Evolutionary conservation across 2,329 filamentous ascomycete genomes (phyloP).

Genomic region (Monosporascus sp.): DNA sequence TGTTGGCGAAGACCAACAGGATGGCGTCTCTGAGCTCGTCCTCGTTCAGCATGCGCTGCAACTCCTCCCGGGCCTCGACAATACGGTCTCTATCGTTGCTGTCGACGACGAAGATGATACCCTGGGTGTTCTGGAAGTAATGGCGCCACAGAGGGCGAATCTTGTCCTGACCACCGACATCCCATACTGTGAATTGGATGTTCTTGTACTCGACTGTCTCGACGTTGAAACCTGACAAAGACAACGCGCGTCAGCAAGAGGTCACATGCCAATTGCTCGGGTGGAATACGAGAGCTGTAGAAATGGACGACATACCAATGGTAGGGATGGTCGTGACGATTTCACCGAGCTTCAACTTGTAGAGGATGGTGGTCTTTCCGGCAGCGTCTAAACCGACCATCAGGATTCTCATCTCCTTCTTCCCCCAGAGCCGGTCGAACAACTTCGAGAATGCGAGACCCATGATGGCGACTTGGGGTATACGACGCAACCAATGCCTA

Average conservation of each 20-base stretch:
- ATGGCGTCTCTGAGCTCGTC: conserved; percentile 97
- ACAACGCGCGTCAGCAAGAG: conserved; percentile 15
- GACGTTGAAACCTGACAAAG: conserved; percentile 83
- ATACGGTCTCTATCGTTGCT: conserved; percentile 98
- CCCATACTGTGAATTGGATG: conserved; percentile 99
- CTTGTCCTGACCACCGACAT: conserved; percentile 99
- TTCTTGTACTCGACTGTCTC: conserved; percentile 99
- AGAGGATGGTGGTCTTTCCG: conserved; percentile 99
- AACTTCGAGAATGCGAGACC: conserved; percentile 97
- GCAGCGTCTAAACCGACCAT: conserved; percentile 99
- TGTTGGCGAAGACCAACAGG: conserved; percentile 97
- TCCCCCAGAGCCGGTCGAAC: conserved; percentile 93
- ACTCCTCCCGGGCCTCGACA: conserved; percentile 91
- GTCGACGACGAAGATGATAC: conserved; percentile 99
- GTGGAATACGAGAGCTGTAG: neutral
- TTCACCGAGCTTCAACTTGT: conserved; percentile 99
- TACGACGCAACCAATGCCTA: conserved; percentile 30
- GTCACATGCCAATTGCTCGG: neutral
- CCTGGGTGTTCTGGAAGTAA: conserved; percentile 99
- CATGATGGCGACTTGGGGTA: conserved; percentile 67
- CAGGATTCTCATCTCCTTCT: conserved; percentile 99
- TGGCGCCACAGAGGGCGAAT: conserved; percentile 99
- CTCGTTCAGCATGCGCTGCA: conserved; percentile 98
- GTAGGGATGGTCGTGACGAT: conserved; percentile 99
- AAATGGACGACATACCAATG: conserved; percentile 63